Base-by-base conservation (phyloP, 139 green algal species). In the Closterium sp. region DNA sequence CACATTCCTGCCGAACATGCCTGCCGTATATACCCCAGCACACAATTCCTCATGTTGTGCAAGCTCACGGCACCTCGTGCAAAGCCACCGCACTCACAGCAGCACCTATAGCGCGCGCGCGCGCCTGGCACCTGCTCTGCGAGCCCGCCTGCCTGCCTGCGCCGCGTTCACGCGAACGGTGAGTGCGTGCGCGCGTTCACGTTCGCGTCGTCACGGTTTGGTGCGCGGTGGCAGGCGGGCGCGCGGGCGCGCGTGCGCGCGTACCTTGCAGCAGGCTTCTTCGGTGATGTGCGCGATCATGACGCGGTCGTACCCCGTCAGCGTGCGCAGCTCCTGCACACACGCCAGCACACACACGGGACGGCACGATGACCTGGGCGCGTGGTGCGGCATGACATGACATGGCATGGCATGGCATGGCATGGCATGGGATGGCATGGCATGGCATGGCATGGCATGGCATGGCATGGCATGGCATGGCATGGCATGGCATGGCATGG, bases 281-380 rank as follows among this genome's bases (percentile, higher is more conserved):
- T 79, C 62, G 2, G 62, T 79, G 62, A 79, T 79, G 73, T 28
- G 89, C 22, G 62, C 90, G 45, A 92, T 92, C 32, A 90, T 50
- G 32, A 92, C 90, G n/a, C 90, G 38, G 32, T 92, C 42, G 45
- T 92, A 92, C 19, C 90, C 90, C 29, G 90, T 90, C 73, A 92
- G 42, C 9, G 24, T 32, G 32, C 73, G 86, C 70, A 92, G 73
- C 86, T 92, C 90, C 90, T 92, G 90, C 90, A n/a, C 32, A 9
- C 45, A 86, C 28, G 10, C 42, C 38, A n/a, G n/a, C n/a, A 90
- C 17, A 4, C 62, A 79, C 62, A 79, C 19, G 62, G 17, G 17
- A 79, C 62, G 62, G 17, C 62, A 79, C 62, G 62, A 79, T 5
- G 17, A 79, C 13, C 2, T 79, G 62, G 4, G 62, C 11, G 2